phyloP scores from a whole-genome alignment of 768 basidiomycete species.

The Boletus rubropictus region DNA sequence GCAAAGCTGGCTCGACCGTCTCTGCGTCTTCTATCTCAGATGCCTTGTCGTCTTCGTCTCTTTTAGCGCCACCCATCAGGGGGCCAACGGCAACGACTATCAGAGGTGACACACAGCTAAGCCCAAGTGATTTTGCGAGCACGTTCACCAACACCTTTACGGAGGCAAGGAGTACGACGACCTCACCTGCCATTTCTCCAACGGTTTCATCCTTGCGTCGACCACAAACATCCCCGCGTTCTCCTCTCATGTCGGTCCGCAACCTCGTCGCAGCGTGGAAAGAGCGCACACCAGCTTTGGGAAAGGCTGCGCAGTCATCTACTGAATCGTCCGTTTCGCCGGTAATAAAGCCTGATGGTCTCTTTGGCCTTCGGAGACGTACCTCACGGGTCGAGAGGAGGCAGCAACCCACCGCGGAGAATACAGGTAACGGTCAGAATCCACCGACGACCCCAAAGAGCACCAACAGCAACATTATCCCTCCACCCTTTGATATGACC shows the following conservation, averaged over 20 bases:
- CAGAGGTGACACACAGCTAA: slow-evolving; percentile 31
- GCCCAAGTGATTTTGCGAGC: slow-evolving; percentile 33
- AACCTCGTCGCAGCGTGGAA: slow-evolving; percentile 81
- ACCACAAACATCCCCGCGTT: slow-evolving; percentile 61
- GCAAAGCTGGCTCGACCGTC: slow-evolving; percentile 30
- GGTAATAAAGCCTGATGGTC: slow-evolving; percentile 24
- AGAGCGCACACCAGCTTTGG: slow-evolving; percentile 54
- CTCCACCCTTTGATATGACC: slow-evolving; percentile 43
- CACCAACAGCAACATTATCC: slow-evolving; percentile 31
- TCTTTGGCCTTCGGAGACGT: slow-evolving; percentile 33
- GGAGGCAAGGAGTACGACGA: slow-evolving; percentile 24
- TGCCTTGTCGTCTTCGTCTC: slow-evolving; percentile 32
- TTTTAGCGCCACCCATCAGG: slow-evolving; percentile 46
- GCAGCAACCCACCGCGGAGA: slow-evolving; percentile 13
- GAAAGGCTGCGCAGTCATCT: slow-evolving; percentile 29
- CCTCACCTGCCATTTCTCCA: slow-evolving; percentile 32
- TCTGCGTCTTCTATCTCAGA: slow-evolving; percentile 23
- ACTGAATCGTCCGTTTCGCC: slow-evolving; percentile 38
- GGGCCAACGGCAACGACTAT: slow-evolving; percentile 20
- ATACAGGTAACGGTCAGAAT: slow-evolving; percentile 4
- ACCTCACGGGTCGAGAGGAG: slow-evolving; percentile 22
- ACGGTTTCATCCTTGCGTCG: slow-evolving; percentile 52
- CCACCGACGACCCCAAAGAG: slow-evolving; percentile 27
- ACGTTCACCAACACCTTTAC: slow-evolving; percentile 39
- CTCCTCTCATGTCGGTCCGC: slow-evolving; percentile 66